Base-by-base conservation (phyloP, 2,329 filamentous ascomycete species). In the Fusarium begoniae region DNA sequence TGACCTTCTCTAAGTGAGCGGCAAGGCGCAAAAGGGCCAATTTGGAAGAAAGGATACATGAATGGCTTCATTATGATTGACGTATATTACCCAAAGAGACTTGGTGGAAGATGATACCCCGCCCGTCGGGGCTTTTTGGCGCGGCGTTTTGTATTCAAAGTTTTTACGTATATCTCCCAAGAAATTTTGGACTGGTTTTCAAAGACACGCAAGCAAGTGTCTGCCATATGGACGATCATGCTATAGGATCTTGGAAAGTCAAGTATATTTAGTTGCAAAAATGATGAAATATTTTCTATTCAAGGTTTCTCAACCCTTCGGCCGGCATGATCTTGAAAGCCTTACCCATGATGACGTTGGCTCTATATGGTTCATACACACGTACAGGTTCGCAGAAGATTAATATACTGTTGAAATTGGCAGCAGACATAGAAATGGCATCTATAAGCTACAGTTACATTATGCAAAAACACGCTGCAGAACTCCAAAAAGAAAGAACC, bases 1-100 rank as follows among this genome's bases (percentile, higher is more conserved):
- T 81, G 94, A 96, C 81, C 85, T 97, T 68, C 77, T 88, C 53
- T 87, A 77, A 80, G 53, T 28, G 28, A 47, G 41, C 14, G 47
- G 26, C 41, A 44, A 48, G 30, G 55, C 41, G 53, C 53, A 66
- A 60, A 74, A 68, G 38, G 43, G 51, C 37, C 55, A 51, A 59
- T 28, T 41, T 54, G 55, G 53, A 40, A 66, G 50, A 69, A 44
- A 54, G 37, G 53, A 51, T 62, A 57, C 53, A 60, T 48, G 66
- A 63, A 55, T 64, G 57, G 64, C 55, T 69, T 67, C 67, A 70
- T 74, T 54, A 77, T 69, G 77, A 76, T 70, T 79, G 68, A 77
- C 76, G 70, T 77, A 72, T 66, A 75, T 75, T 71, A 73, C 63
- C 57, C 62, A 56, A 71, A 72, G 67, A 60, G 62, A 62, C 48